Conservation (phyloP, 345 rosid genomes). For the Euphorbia tirucalli region DNA sequence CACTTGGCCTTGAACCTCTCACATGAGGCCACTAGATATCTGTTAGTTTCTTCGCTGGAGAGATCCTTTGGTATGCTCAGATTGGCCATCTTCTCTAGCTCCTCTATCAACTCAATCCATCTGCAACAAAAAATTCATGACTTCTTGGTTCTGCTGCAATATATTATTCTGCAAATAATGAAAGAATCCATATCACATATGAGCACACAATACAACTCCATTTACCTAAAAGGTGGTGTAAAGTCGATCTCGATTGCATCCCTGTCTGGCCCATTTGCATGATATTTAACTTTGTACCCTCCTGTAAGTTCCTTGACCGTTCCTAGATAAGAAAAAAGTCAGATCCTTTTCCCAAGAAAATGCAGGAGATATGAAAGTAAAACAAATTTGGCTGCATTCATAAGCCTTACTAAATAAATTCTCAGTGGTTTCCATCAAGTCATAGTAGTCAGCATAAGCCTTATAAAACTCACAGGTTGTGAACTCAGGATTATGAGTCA, state of each 20-base stretch:
- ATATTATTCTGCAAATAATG: not conserved
- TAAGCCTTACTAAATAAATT: constrained; percentile 56
- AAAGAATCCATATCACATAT: not conserved
- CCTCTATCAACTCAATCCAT: constrained; percentile 88
- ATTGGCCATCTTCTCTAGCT: constrained; percentile 77
- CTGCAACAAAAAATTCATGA: constrained; percentile 34
- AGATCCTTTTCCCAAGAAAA: not conserved
- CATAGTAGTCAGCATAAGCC: constrained; percentile 97
- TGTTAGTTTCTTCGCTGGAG: constrained; percentile 77
- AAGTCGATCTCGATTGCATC: constrained; percentile 94
- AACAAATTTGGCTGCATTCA: not conserved
- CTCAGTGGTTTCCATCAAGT: constrained; percentile 87
- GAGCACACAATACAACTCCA: not conserved
- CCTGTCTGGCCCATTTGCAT: constrained; percentile 75
- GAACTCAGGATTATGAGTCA: constrained; percentile 98
- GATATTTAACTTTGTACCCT: constrained; percentile 81
- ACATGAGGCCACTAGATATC: constrained; percentile 68
- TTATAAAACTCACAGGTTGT: constrained; percentile 97
- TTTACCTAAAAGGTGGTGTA: constrained; percentile 92
- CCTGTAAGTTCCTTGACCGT: constrained; percentile 90
- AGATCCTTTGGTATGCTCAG: constrained; percentile 85
- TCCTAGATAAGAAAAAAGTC: constrained; percentile 37
- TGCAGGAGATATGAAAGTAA: not conserved
- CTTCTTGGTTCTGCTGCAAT: not conserved
- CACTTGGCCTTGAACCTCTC: constrained; percentile 74